Base-by-base conservation (phyloP, 1,284 basidiomycete genomes). In the Psilocybe mexicana region DNA sequence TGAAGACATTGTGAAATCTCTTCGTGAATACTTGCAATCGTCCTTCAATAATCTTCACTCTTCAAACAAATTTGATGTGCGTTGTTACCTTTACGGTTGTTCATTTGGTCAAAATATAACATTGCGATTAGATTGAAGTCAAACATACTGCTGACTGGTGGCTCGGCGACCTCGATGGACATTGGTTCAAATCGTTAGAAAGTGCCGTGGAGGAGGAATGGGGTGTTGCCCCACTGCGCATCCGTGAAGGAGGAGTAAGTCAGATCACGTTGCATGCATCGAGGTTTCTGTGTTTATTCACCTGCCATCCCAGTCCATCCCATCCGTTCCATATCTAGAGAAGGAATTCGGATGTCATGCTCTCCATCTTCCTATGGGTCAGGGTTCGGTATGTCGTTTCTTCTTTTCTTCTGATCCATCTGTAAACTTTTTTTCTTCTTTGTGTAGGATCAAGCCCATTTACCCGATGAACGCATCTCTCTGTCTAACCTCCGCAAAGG, bases 91-190 rank as follows among this genome's bases (percentile, higher is more conserved):
- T 33, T 18, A 14, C 42, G 35, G 14, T n/a, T 24, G 5, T 43
- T 33, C 5, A 5, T 3, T 28, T 25, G 35, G 7, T 42, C 2
- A n/a, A 50, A 38, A 18, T 6, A 33, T n/a, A 18, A 43, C 55
- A 12, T 35, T 44, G 18, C 42, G 30, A 58, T 24, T 61, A 94
- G 90, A 79, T 96, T 50, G 79, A 77, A 28, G 86, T 98, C 50
- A 87, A 92, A 47, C 92, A 94, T 62, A 88, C 85, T 1, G 95
- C 94, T 0, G 90, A 95, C 67, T 99, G 96, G 95, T 99, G 96
- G 96, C 79, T 98, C 1, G 94, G 95, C 0, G 85, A 90, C 49
- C 80, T 94, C 28, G 84, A 93, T 52, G 88, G 88, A 59, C 80
- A 82, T 2, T 96, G 92, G 84, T 94, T 95, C 77, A 81, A 85